These are phyloP conservation scores for Aaosphaeria arxii DNA, from an alignment of 2,329 filamentous ascomycete genomes.

Conservation along the genomic window DNA sequence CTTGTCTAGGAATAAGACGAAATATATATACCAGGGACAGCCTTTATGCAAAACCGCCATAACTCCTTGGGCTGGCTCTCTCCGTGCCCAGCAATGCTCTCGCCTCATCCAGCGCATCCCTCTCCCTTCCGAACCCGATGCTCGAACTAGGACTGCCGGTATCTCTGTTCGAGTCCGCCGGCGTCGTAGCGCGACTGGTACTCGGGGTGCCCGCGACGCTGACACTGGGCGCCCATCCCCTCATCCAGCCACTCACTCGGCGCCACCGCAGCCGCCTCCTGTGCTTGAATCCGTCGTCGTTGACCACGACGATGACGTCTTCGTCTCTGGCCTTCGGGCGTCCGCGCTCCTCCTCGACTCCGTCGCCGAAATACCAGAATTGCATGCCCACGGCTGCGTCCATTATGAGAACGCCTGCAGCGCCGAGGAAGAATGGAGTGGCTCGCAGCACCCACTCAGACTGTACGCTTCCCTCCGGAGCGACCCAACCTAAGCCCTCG, in stretches of 20 bases:
- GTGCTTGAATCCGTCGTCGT: slow-evolving; percentile 38
- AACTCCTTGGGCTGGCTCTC: slow-evolving; percentile 33
- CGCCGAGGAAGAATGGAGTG: slow-evolving; percentile 64
- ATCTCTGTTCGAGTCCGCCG: slow-evolving; percentile 18
- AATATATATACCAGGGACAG: too few relatives aligned
- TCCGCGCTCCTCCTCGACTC: slow-evolving; percentile 7
- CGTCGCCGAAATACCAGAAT: slow-evolving; percentile 58
- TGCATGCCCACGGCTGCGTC: slow-evolving; percentile 63
- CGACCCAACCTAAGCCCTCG: slow-evolving; percentile 60
- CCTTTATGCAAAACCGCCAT: slow-evolving; percentile 13
- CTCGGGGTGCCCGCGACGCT: slow-evolving; percentile 36
- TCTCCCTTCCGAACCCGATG: neutral
- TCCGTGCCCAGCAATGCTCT: slow-evolving; percentile 31
- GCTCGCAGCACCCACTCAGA: slow-evolving; percentile 57
- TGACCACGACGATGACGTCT: slow-evolving; percentile 40
- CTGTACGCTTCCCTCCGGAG: slow-evolving; percentile 52
- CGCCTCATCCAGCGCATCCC: slow-evolving; percentile 32
- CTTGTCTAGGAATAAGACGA: too few relatives aligned
- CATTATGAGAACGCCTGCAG: slow-evolving; percentile 61
- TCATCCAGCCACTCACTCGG: slow-evolving; percentile 62
- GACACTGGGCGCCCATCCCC: slow-evolving; percentile 60
- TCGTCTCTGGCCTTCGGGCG: slow-evolving; percentile 30
- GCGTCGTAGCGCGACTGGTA: slow-evolving; percentile 25
- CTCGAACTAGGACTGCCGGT: slow-evolving; percentile 10
- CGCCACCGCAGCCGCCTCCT: slow-evolving; percentile 52